These are phyloP conservation scores for Sporothrix phasma DNA, from an alignment of 2,329 filamentous ascomycete species.

Conservation along the genomic window DNA sequence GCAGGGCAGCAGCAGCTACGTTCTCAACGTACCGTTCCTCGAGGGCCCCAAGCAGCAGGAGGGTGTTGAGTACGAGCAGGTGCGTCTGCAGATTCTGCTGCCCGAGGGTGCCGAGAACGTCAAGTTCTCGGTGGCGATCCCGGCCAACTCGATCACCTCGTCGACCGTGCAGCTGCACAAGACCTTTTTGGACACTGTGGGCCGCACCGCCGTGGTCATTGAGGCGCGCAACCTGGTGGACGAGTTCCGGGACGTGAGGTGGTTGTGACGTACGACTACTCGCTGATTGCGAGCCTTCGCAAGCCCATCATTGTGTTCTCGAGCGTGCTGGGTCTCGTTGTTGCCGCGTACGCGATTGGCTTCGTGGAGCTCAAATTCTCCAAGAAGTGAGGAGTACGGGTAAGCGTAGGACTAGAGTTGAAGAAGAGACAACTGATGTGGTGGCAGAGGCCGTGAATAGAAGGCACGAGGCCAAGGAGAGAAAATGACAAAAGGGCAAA, in stretches of 20 bases:
- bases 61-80: constrained; percentile 74
- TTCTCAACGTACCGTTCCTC: constrained; percentile 84
- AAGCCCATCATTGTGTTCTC: constrained; percentile 78
- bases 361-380: constrained; percentile 72
- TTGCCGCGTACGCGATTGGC: constrained; percentile 63
- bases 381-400: too few relatives aligned
- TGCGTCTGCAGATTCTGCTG: constrained; percentile 72
- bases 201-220: constrained; percentile 72
- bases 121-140: constrained; percentile 64
- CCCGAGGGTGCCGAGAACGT: constrained; percentile 86
- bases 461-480: too few relatives aligned
- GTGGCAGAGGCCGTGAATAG: not conserved
- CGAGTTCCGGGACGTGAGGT: constrained; percentile 75
- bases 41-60: constrained; percentile 82
- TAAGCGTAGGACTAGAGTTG: not conserved
- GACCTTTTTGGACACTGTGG: constrained; percentile 89
- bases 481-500: not conserved
- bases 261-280: constrained; percentile 80
- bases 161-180: constrained; percentile 56
- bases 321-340: constrained; percentile 64
- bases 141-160: constrained; percentile 49
- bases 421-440: not conserved
- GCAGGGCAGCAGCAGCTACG: constrained; percentile 51
- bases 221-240: constrained; percentile 82
- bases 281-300: constrained; percentile 61